Conservation (phyloP, 768 basidiomycete genomes). For the Cubamyces sp. region DNA sequence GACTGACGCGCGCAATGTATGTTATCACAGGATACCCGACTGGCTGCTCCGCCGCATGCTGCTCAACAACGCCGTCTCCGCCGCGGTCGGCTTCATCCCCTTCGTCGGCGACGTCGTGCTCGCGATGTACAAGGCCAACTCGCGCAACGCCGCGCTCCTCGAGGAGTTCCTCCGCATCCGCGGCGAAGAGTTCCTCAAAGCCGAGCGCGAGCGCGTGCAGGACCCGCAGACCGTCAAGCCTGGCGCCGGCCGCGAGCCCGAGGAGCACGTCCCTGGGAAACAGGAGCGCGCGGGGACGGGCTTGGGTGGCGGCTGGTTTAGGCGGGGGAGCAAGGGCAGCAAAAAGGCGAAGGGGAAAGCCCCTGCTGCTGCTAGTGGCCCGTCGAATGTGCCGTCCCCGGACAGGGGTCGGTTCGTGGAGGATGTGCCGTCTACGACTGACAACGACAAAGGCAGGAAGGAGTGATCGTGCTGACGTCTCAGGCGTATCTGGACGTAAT, state of each 20-base stretch:
- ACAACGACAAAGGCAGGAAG: background rate
- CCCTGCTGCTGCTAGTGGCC: background rate
- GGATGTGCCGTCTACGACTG: slow-evolving; percentile 31
- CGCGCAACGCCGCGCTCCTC: slow-evolving; percentile 82
- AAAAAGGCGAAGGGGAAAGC: slow-evolving; percentile 17
- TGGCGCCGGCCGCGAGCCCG: slow-evolving; percentile 51
- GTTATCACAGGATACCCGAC: slow-evolving; percentile 44
- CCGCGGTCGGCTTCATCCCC: slow-evolving; percentile 68
- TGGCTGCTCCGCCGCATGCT: slow-evolving; percentile 80
- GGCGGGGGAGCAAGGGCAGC: slow-evolving; percentile 23
- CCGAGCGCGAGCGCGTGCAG: slow-evolving; percentile 43
- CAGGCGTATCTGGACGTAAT: background rate
- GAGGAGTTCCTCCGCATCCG: slow-evolving; percentile 84
- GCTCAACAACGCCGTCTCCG: slow-evolving; percentile 72
- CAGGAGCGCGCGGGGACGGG: slow-evolving; percentile 19
- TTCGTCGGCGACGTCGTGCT: slow-evolving; percentile 75
- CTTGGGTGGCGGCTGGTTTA: slow-evolving; percentile 25
- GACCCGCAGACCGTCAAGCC: slow-evolving; percentile 54
- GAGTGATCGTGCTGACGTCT: background rate
- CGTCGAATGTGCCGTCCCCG: background rate
- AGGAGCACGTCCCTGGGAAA: slow-evolving; percentile 39
- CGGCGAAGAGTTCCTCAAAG: slow-evolving; percentile 70
- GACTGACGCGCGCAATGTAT: background rate
- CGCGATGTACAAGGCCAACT: slow-evolving; percentile 85
- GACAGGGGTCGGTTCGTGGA: slow-evolving; percentile 45